Percentiles rank a stretch among this genome's conserved stretches.
Evolutionary conservation across 768 basidiomycete species (phyloP).

Genomic region (Termitomyces heimii): DNA sequence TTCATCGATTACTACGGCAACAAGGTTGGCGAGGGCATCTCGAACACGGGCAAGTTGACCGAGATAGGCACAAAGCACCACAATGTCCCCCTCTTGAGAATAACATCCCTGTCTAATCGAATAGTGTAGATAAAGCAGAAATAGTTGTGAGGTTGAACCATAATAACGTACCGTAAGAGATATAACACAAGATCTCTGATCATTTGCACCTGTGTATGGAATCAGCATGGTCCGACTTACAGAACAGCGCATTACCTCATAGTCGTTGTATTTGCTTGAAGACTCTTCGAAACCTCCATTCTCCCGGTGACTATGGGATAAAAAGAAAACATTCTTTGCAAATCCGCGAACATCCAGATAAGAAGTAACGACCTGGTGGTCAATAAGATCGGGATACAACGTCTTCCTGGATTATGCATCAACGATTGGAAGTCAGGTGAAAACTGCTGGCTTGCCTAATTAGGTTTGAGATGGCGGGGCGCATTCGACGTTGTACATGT

Average conservation of each 20-base stretch:
- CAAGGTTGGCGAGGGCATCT: constrained; percentile 32
- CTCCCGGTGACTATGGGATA: constrained; percentile 58
- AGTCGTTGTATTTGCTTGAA: constrained; percentile 58
- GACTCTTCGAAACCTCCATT: constrained; percentile 56
- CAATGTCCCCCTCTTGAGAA: constrained; percentile 40
- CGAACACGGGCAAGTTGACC: constrained; percentile 37
- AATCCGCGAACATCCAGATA: constrained; percentile 61
- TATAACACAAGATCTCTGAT: constrained; percentile 39
- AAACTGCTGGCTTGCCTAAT: constrained; percentile 34
- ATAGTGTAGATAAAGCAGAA: background rate
- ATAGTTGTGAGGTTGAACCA: background rate
- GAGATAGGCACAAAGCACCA: constrained; percentile 41
- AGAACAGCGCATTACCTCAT: constrained; percentile 41
- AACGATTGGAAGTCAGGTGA: background rate
- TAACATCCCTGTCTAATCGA: constrained; percentile 34
- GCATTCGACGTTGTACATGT: constrained; percentile 71
- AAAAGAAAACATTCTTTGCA: constrained; percentile 59
- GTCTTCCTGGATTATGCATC: constrained; percentile 34
- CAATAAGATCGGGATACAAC: constrained; percentile 55
- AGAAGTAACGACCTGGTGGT: constrained; percentile 42
- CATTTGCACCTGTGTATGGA: constrained; percentile 30
- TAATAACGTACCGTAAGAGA: constrained; percentile 26
- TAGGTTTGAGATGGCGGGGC: constrained; percentile 59
- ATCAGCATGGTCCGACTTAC: background rate
- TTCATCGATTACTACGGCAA: constrained; percentile 66